Evolutionary conservation across 345 rosid species (phyloP).

Genomic region (Hirschfeldia incana): DNA sequence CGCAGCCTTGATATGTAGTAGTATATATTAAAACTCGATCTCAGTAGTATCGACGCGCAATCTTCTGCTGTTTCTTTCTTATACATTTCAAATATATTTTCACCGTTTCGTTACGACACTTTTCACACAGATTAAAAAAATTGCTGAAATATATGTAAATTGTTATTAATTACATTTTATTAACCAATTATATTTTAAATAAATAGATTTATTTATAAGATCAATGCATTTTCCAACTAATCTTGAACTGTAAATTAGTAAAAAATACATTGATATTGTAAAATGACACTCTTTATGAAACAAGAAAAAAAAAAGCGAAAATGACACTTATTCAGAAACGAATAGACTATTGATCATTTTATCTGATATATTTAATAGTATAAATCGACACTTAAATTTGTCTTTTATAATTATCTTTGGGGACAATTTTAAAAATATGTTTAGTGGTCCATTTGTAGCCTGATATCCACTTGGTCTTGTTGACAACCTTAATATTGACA

Average conservation of each 20-base stretch:
- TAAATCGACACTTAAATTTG: not conserved
- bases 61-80: not conserved
- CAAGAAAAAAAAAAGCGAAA: too few relatives aligned
- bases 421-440: not conserved
- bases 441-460: constrained; percentile 23
- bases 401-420: not conserved
- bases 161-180: too few relatives aligned
- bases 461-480: constrained; percentile 31
- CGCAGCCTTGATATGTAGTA: not conserved
- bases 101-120: too few relatives aligned
- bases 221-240: too few relatives aligned
- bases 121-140: too few relatives aligned
- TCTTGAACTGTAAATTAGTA: too few relatives aligned
- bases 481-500: constrained; percentile 19
- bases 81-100: not conserved
- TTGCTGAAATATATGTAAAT: too few relatives aligned
- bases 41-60: constrained; percentile 1
- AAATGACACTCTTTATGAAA: too few relatives aligned
- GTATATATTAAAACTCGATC: not conserved
- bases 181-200: too few relatives aligned
- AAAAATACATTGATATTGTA: too few relatives aligned
- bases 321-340: too few relatives aligned
- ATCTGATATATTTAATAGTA: not conserved
- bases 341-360: not conserved
- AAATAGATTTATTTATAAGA: too few relatives aligned